Evolutionary conservation across 2,329 filamentous ascomycete species (phyloP).

Genomic region (Colletotrichum destructivum): DNA sequence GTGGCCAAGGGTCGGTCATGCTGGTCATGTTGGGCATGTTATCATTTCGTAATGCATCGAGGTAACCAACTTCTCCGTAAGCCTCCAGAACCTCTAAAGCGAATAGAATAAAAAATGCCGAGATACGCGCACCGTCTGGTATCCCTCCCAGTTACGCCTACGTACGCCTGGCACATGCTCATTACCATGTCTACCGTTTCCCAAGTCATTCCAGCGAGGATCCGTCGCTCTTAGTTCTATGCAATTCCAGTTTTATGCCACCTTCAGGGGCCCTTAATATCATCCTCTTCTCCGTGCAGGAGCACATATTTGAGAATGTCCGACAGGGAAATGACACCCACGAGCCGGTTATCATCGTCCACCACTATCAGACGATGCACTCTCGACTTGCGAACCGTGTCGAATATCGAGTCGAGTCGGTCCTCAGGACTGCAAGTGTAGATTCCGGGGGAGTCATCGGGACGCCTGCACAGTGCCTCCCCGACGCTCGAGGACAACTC

Average conservation of each 20-base stretch:
- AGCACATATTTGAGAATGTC: slow-evolving; percentile 97
- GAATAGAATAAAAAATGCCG: slow-evolving; percentile 36
- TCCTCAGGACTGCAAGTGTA: slow-evolving; percentile 96
- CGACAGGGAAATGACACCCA: slow-evolving; percentile 92
- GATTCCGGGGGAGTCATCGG: slow-evolving; percentile 94
- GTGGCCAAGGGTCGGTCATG: neutral
- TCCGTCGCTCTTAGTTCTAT: slow-evolving; percentile 41
- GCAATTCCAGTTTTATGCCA: slow-evolving; percentile 33
- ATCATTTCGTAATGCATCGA: slow-evolving; percentile 42
- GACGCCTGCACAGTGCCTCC: slow-evolving; percentile 87
- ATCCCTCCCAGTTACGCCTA: slow-evolving; percentile 44
- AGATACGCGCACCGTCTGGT: slow-evolving; percentile 41
- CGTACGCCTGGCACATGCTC: slow-evolving; percentile 53
- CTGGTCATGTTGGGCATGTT: slow-evolving; percentile 26
- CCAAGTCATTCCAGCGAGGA: slow-evolving; percentile 43
- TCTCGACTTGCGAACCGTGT: slow-evolving; percentile 94
- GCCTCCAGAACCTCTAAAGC: slow-evolving; percentile 37
- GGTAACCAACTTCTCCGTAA: slow-evolving; percentile 24
- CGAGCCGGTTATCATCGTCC: slow-evolving; percentile 88
- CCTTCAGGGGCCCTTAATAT: slow-evolving; percentile 24
- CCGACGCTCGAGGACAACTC: slow-evolving; percentile 89
- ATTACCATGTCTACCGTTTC: slow-evolving; percentile 41
- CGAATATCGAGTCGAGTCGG: slow-evolving; percentile 94
- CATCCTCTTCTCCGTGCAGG: slow-evolving; percentile 80
- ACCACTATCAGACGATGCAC: slow-evolving; percentile 95